Percentiles rank a stretch among this genome's conserved stretches.
Conservation (phyloP, 2,329 filamentous ascomycete species). For the Dendrostoma leiphaemia region DNA sequence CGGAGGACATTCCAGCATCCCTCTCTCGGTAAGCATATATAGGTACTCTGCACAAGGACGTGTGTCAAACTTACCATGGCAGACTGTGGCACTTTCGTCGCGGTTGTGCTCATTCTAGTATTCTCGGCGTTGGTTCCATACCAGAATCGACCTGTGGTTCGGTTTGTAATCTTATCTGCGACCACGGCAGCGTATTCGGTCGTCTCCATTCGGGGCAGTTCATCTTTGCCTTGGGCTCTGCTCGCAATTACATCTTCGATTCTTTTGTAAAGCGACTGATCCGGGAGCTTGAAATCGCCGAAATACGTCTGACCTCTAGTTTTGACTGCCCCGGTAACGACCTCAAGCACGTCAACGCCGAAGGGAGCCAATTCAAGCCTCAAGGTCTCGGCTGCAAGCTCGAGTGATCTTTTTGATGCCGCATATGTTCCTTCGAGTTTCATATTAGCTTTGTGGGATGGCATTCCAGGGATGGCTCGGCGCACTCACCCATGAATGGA, state of each 20-base stretch:
- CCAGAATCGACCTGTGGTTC: conserved; percentile 24
- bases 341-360: conserved; percentile 25
- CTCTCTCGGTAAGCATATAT: neutral
- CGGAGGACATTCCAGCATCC: conserved; percentile 18
- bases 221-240: conserved; percentile 24
- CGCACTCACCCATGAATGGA: conserved; percentile 24
- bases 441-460: neutral
- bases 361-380: conserved; percentile 28
- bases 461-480: neutral
- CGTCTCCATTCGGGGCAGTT: conserved; percentile 23
- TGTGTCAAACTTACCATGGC: neutral
- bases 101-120: conserved; percentile 22
- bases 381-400: conserved; percentile 26
- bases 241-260: conserved; percentile 21
- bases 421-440: conserved; percentile 23
- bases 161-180: conserved; percentile 19
- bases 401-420: conserved; percentile 27
- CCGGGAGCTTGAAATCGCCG: conserved; percentile 23
- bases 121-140: conserved; percentile 21
- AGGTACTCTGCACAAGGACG: neutral
- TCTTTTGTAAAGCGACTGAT: conserved; percentile 23
- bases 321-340: conserved; percentile 26
- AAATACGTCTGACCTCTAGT: conserved; percentile 23
- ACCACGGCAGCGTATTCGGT: conserved; percentile 23
- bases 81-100: conserved; percentile 21